Evolutionary conservation across 371 early-diverging fungal species (phyloP), one percentile per base, ranked within the genome.

Genomic region (Mucor lusitanicus): DNA sequence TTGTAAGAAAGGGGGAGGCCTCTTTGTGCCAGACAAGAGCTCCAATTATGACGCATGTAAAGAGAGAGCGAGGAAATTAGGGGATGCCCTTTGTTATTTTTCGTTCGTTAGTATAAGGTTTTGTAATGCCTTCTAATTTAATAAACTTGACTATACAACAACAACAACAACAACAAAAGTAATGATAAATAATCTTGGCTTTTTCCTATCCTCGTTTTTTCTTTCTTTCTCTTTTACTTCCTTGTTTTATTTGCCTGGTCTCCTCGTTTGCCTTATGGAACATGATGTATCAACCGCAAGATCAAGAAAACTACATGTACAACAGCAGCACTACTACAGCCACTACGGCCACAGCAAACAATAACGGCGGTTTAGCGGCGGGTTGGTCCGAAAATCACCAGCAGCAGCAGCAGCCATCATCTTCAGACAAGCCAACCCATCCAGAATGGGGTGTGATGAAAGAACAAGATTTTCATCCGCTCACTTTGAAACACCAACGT

Each of bases 361-460:
- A 42, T 35, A 55, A 32, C 46, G 60, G 63, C 21, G 67, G 57
- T 35, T 40, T 67, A 46, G 58, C 68, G 28, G 25, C 68, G 15
- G 50, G 37, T 27, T 68, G 68, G 68, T 37, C 64, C 19, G 58
- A 60, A 46, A 27, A 61, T 28, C 62, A 44, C 11, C 33, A 67
- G 42, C 17, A 68, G 39, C 42, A 64, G 63, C 28, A 30, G 30
- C 30, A 30, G 6, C 30, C 2, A 6, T 6, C 62, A 60, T 27
- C 28, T 46, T 17, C 15, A 37, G 25, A 40, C 19, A 39, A 35
- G 53, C 28, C 19, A 57, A 33, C 64, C 3, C 82, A 82, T 74
- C 78, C 82, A 46, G 80, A 82, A 63, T 81, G 81, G 81, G 81
- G 81, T 33, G 81, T 81, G 5, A 71, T 81, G 64, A 74, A 73